Conservation (phyloP, 2,329 filamentous ascomycete species). For the Trichoderma breve region DNA sequence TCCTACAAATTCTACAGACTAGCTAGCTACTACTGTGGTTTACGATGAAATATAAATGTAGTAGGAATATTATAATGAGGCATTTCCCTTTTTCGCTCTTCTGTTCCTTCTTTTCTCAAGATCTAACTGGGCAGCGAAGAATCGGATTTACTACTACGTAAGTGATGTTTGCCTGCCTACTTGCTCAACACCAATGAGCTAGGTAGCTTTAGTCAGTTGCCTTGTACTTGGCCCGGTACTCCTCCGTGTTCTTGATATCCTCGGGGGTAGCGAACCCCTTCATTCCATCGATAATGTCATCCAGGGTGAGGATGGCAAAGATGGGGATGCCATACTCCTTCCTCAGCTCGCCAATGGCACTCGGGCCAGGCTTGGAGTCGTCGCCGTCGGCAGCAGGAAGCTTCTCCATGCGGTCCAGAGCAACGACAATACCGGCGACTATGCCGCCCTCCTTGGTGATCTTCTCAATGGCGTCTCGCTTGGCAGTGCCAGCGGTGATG, state of each 20-base stretch:
- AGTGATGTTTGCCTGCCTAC: neutral
- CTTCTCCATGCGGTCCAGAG: constrained; percentile 84
- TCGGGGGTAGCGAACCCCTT: constrained; percentile 59
- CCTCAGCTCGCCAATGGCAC: constrained; percentile 81
- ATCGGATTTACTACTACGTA: neutral
- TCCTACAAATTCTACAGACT: neutral
- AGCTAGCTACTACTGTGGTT: neutral
- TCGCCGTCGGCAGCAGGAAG: constrained; percentile 63
- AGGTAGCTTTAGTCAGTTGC: constrained; percentile 49
- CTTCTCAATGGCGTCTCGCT: constrained; percentile 87
- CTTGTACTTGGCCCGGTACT: constrained; percentile 67
- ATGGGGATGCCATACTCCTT: constrained; percentile 83
- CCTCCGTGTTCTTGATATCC: constrained; percentile 66
- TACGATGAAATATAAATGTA: neutral
- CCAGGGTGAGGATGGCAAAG: constrained; percentile 75
- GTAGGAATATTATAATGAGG: neutral
- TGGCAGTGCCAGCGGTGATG: constrained; percentile 91
- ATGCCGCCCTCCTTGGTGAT: constrained; percentile 82
- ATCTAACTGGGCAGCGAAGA: neutral
- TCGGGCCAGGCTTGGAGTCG: constrained; percentile 67
- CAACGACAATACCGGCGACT: constrained; percentile 83
- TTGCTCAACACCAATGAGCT: neutral
- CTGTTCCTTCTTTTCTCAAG: neutral
- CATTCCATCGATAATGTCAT: constrained; percentile 75
- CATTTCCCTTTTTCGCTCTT: neutral